These are phyloP conservation scores for Camellia sinensis DNA, from an alignment of 148 eudicot species.

Conservation along the genomic window DNA sequence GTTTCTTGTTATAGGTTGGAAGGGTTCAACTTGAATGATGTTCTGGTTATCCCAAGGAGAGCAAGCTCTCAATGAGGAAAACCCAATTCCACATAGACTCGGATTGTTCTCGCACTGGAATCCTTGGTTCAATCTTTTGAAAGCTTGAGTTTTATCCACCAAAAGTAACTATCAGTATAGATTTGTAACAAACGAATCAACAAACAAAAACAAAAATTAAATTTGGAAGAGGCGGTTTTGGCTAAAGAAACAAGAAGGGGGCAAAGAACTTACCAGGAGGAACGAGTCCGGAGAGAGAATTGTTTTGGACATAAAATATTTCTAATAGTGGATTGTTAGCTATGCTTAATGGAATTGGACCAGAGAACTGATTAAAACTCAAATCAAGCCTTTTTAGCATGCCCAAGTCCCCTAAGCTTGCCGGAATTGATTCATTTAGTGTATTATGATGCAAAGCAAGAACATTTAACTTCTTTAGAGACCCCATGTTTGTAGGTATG, in stretches of 20 bases:
- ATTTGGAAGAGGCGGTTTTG: not conserved
- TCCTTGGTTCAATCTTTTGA: slow-evolving; percentile 54
- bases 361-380: slow-evolving; percentile 75
- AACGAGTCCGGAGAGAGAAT: slow-evolving; percentile 67
- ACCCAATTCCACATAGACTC: slow-evolving; percentile 63
- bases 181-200: not conserved
- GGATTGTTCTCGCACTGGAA: slow-evolving; percentile 59
- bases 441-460: slow-evolving; percentile 61
- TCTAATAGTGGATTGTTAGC: slow-evolving; percentile 45
- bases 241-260: not conserved
- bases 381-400: slow-evolving; percentile 62
- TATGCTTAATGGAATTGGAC: slow-evolving; percentile 56
- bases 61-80: slow-evolving; percentile 58
- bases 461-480: slow-evolving; percentile 52
- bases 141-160: slow-evolving; percentile 37
- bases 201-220: not conserved
- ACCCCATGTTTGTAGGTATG: slow-evolving; percentile 69
- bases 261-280: slow-evolving; percentile 52
- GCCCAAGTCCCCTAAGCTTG: slow-evolving; percentile 51
- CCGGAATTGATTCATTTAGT: slow-evolving; percentile 61
- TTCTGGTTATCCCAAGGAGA: slow-evolving; percentile 47
- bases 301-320: slow-evolving; percentile 63
- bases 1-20: slow-evolving; percentile 26
- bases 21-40: slow-evolving; percentile 44
- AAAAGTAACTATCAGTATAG: not conserved